phyloP scores from a whole-genome alignment of 306 rosid species.

The Hippophae tibetana region DNA sequence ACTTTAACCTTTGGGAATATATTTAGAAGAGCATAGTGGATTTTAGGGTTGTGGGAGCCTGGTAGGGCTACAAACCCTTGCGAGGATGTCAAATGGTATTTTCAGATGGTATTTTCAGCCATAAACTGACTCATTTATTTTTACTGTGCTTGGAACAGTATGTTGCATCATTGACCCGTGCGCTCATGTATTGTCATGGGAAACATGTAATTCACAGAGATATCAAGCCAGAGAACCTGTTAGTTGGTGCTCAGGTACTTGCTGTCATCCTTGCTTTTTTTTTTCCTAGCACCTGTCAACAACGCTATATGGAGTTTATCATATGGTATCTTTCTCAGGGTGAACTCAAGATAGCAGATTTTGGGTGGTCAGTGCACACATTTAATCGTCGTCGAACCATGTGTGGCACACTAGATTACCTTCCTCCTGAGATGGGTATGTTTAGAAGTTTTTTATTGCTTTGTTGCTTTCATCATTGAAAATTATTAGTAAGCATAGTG shows the following conservation, averaged over 20 bases:
- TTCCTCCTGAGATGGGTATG: slow-evolving; percentile 99
- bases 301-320: slow-evolving; percentile 11
- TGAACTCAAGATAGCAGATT: slow-evolving; percentile 93
- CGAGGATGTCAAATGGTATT: neutral
- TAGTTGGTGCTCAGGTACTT: slow-evolving; percentile 83
- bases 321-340: slow-evolving; percentile 44
- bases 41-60: too few species aligned
- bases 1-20: too few species aligned
- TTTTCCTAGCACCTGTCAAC: slow-evolving; percentile 6
- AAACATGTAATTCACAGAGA: slow-evolving; percentile 98
- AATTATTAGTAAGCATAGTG: too few species aligned
- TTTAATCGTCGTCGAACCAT: slow-evolving; percentile 95
- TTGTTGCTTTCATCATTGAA: too few species aligned
- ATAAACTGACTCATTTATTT: neutral
- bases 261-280: slow-evolving; percentile 4
- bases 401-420: slow-evolving; percentile 98
- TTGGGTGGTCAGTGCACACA: slow-evolving; percentile 99
- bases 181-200: slow-evolving; percentile 98
- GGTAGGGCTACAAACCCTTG: neutral
- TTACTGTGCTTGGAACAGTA: slow-evolving; percentile 44
- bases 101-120: neutral
- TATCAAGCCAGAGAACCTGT: slow-evolving; percentile 95
- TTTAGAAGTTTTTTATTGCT: neutral
- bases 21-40: too few species aligned
- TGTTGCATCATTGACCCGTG: slow-evolving; percentile 87